Base-by-base conservation (phyloP, 352 stramenopile species). In the Pythium brassicae region DNA sequence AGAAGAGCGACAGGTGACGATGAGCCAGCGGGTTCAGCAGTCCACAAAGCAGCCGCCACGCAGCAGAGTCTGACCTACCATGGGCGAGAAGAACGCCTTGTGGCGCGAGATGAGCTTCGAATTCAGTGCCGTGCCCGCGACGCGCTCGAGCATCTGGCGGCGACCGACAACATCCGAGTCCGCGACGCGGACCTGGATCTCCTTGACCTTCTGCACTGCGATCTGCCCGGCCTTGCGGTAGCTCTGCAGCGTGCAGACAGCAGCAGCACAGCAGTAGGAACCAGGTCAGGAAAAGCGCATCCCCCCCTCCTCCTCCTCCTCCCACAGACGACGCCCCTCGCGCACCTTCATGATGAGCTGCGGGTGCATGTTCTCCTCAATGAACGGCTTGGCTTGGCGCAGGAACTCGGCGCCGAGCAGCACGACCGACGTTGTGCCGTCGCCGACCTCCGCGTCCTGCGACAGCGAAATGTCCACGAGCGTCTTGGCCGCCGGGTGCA, bases 31-130 rank as follows among this genome's bases (percentile, higher is more conserved):
- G n/a, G n/a, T 19, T 34, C 7, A 32, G 19, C 32, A 51, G 27
- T 4, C 42, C 12, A 23, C 8, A 51, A 8, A 19, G 8, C 5
- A 11, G 14, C 32, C 9, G 14, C 2, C 6, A 37, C 32, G 9
- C 32, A 37, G 32, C 14, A 37, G 8, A 1, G 14, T 14, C 32
- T 7, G 32, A 37, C 32, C 14, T 7, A 89, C 92, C 97, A 99
- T 99, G 12, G 96, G 96, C 39, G 96, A 93, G 69, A 99, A 99
- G 55, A 99, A 94, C 29, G 95, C 73, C 76, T 99, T 98, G 75
- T 99, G 95, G 32, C 78, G 83, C 29, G 92, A 88, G 66, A 99
- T 99, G 23, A 99, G 81, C 88, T 99, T 99, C 39, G 93, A 98
- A 81, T 99, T 99, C 40, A 99, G 81, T 42, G 97, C 96, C 14